These are phyloP conservation scores for Ensete glaucum DNA, from an alignment of 176 grass and related monocot genomes.

Conservation along the genomic window DNA sequence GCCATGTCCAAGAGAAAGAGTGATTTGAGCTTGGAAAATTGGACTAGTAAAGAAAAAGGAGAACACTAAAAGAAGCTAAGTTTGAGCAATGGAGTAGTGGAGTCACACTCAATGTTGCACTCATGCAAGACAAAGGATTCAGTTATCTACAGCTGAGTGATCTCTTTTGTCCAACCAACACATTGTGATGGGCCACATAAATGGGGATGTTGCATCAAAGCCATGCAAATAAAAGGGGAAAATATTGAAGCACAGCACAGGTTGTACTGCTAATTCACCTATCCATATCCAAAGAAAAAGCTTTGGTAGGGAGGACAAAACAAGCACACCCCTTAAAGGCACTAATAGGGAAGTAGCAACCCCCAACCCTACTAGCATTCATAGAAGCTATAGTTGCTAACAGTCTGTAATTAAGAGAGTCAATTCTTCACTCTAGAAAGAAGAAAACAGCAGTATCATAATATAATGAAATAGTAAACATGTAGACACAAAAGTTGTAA, in stretches of 20 bases:
- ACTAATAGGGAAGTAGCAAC: slow-evolving; percentile 2
- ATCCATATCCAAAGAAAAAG: no score
- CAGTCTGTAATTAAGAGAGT: background rate
- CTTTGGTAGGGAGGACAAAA: no score
- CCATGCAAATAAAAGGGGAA: slow-evolving; percentile 22
- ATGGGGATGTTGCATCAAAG: slow-evolving; percentile 47
- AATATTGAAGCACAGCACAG: slow-evolving; percentile 37
- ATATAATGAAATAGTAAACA: no score
- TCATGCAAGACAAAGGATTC: slow-evolving; percentile 80
- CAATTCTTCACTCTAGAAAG: no score
- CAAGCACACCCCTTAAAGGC: background rate
- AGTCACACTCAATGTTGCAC: slow-evolving; percentile 58
- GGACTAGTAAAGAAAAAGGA: no score
- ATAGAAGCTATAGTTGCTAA: background rate
- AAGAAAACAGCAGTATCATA: no score
- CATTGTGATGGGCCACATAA: slow-evolving; percentile 58
- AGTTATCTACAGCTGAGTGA: slow-evolving; percentile 56
- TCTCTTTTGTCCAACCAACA: slow-evolving; percentile 25
- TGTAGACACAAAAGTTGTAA: slow-evolving; percentile 35
- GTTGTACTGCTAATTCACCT: no score
- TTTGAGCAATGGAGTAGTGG: background rate
- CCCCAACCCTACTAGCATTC: background rate
- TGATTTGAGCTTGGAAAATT: no score
- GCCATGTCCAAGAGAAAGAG: no score
- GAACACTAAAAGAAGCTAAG: background rate